phyloP scores from a whole-genome alignment of 78 protist genomes.

The Ministeria vibrans region DNA sequence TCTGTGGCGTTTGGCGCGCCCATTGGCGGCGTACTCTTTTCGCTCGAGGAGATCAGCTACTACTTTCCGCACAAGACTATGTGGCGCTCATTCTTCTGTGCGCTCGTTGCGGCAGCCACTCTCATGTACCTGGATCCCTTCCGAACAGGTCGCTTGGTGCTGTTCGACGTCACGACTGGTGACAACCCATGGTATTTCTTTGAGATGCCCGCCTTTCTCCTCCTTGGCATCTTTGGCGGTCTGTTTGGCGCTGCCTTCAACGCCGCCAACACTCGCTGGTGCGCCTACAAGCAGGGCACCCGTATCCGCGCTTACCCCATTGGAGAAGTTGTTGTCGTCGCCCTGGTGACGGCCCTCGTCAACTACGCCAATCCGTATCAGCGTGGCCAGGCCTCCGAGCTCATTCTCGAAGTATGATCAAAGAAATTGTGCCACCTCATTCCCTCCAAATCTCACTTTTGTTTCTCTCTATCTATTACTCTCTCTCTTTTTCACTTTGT shows the following conservation, averaged over 20 bases:
- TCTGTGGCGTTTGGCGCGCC: slow-evolving; percentile 61
- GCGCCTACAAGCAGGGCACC: not conserved
- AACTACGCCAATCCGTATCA: slow-evolving; percentile 4
- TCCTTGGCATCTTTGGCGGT: slow-evolving; percentile 40
- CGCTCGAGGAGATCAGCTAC: slow-evolving; percentile 48
- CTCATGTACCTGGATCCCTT: slow-evolving; percentile 17
- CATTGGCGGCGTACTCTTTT: slow-evolving; percentile 59
- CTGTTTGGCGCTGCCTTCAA: not conserved
- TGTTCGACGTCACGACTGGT: slow-evolving; percentile 26
- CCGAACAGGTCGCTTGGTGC: slow-evolving; percentile 15
- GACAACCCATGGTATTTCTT: slow-evolving; percentile 30
- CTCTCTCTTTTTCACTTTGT: too few relatives aligned
- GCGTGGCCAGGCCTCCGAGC: not conserved
- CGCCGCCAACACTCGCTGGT: not conserved
- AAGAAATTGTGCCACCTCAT: too few relatives aligned
- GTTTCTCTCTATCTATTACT: too few relatives aligned
- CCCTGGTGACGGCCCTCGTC: slow-evolving; percentile 10
- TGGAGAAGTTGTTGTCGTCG: slow-evolving; percentile 4
- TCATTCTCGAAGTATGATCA: too few relatives aligned
- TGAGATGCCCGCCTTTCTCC: slow-evolving; percentile 33
- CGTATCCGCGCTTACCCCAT: not conserved
- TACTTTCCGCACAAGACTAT: slow-evolving; percentile 47
- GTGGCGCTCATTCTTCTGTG: slow-evolving; percentile 53
- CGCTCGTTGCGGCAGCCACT: slow-evolving; percentile 27
- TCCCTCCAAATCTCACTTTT: too few relatives aligned